These are phyloP conservation scores for Grosmannia serpens DNA, from an alignment of 2,329 filamentous ascomycete species.

Conservation along the genomic window DNA sequence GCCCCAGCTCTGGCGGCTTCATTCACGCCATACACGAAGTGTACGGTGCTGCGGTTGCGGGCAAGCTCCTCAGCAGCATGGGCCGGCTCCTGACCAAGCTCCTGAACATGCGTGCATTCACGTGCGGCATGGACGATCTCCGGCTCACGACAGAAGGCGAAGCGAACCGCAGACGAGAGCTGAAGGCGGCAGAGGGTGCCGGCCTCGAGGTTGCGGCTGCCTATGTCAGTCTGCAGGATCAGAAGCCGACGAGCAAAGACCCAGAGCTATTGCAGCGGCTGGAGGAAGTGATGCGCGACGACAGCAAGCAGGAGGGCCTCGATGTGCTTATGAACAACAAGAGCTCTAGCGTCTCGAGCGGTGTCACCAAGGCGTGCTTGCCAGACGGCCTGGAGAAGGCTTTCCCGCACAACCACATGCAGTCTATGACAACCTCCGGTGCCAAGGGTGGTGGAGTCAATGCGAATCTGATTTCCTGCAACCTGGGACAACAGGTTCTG, in stretches of 20 bases:
- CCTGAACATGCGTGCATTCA: slow-evolving; percentile 88
- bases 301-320: slow-evolving; percentile 80
- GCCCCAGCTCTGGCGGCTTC: slow-evolving; percentile 73
- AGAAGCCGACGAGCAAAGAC: slow-evolving; percentile 49
- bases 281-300: slow-evolving; percentile 83
- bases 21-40: slow-evolving; percentile 89
- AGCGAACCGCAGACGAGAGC: slow-evolving; percentile 51
- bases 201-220: slow-evolving; percentile 73
- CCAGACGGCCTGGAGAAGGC: slow-evolving; percentile 76
- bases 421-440: slow-evolving; percentile 93
- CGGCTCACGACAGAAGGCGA: slow-evolving; percentile 75
- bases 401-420: slow-evolving; percentile 97
- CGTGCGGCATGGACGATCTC: slow-evolving; percentile 94
- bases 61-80: slow-evolving; percentile 77
- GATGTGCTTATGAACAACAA: slow-evolving; percentile 74
- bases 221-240: slow-evolving; percentile 72
- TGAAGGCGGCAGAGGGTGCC: slow-evolving; percentile 55
- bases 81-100: slow-evolving; percentile 82
- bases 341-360: slow-evolving; percentile 60
- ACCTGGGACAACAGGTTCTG: slow-evolving; percentile 90
- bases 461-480: slow-evolving; percentile 94
- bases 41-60: slow-evolving; percentile 78
- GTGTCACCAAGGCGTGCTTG: slow-evolving; percentile 67
- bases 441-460: slow-evolving; percentile 91
- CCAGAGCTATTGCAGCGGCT: slow-evolving; percentile 64